phyloP scores from a whole-genome alignment of 2,329 filamentous ascomycete species.

The Diaporthe australafricana region DNA sequence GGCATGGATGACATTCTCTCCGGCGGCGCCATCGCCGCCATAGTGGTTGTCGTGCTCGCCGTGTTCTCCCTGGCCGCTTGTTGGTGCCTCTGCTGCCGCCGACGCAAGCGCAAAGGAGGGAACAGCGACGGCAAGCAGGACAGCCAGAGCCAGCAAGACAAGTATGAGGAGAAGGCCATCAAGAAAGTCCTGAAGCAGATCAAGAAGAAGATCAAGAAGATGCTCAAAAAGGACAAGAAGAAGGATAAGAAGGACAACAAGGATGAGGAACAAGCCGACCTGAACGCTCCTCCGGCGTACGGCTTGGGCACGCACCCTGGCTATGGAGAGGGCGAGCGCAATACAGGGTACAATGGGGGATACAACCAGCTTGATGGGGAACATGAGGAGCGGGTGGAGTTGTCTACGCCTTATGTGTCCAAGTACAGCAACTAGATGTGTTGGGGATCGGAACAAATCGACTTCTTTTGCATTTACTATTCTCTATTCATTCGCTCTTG shows the following conservation, averaged over 20 bases:
- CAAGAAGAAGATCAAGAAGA: conserved; percentile 19
- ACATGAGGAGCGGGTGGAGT: not conserved
- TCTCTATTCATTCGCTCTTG: too few species aligned
- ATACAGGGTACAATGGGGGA: not conserved
- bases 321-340: conserved; percentile 1
- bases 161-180: not conserved
- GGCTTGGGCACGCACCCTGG: conserved; percentile 7
- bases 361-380: conserved; percentile 1
- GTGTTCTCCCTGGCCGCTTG: not conserved
- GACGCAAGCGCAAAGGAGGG: not conserved
- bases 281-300: not conserved
- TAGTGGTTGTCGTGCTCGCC: conserved; percentile 6
- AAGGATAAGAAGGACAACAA: not conserved
- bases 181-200: not conserved
- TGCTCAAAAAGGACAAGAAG: conserved; percentile 13
- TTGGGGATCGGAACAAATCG: not conserved
- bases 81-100: conserved; percentile 9
- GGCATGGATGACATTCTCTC: conserved; percentile 3
- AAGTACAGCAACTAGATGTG: not conserved
- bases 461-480: not conserved
- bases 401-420: not conserved
- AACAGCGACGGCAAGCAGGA: not conserved
- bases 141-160: conserved; percentile 12
- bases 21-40: conserved; percentile 14
- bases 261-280: not conserved